Base-by-base conservation (phyloP, 2,329 filamentous ascomycete species). In the Fusarium anthophilum region DNA sequence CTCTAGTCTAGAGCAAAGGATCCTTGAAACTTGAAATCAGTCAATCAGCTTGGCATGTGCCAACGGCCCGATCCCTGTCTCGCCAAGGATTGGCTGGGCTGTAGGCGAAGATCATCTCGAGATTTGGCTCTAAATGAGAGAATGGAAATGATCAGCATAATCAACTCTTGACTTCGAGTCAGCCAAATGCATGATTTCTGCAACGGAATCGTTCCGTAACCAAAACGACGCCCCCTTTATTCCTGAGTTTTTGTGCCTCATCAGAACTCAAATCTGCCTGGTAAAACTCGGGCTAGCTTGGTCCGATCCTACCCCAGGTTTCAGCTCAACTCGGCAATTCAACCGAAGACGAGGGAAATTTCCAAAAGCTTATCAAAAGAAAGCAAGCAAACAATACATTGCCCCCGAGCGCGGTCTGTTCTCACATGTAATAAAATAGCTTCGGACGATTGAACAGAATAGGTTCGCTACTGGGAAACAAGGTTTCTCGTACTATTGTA, bases 21-120 rank as follows among this genome's bases (percentile, higher is more conserved):
- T 54, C 37, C 64, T 69, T 28, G 43, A 37, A 35, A 38, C 37
- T 38, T 38, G 37, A 6, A 24, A 18, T 28, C 50, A 47, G 5
- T 28, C 44, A 47, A 47, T 47, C 26, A 32, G 17, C 66, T 63
- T 69, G 65, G 66, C 65, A 63, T 69, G 43, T 69, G 64, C 48
- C 30, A 69, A 41, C 38, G 50, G 57, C 41, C 43, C 43, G 53
- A 51, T 50, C 43, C 57, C 48, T 69, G 66, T 54, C 39, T 17
- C 8, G 48, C 26, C 32, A 43, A 50, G 26, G 43, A 48, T 22
- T 55, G 55, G 55, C 6, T 32, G 63, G 26, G n/a, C 32, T 57
- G 37, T 14, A 8, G 13, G 9, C 20, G 15, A 11, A 50, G 43
- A 64, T 35, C n/a, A 45, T 59, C 32, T 44, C 39, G 15, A 66